phyloP scores from a whole-genome alignment of 768 basidiomycete species.

The Phanerochaete sordida region DNA sequence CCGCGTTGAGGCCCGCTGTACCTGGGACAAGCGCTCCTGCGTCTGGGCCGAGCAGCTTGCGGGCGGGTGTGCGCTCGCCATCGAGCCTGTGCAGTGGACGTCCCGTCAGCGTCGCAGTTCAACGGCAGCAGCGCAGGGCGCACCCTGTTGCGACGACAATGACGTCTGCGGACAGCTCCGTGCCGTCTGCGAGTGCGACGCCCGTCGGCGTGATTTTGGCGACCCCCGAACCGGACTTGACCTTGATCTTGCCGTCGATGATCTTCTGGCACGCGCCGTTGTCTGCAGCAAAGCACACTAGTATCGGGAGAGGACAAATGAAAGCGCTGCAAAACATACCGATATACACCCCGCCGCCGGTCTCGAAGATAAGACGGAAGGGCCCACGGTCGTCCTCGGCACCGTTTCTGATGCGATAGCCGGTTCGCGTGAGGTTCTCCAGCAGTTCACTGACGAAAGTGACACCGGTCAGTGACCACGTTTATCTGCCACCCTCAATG shows the following conservation, averaged over 20 bases:
- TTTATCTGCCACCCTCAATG: too few relatives aligned
- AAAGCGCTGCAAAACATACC: slow-evolving; percentile 34
- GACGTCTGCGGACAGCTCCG: slow-evolving; percentile 22
- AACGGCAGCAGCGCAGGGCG: too few relatives aligned
- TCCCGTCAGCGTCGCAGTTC: too few relatives aligned
- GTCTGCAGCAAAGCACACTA: too few relatives aligned
- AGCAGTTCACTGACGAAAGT: slow-evolving; percentile 38
- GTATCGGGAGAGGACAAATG: too few relatives aligned
- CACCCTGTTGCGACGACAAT: slow-evolving; percentile 25
- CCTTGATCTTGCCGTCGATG: slow-evolving; percentile 46
- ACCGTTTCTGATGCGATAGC: slow-evolving; percentile 54
- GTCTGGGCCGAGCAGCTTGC: too few relatives aligned
- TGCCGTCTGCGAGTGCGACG: slow-evolving; percentile 20
- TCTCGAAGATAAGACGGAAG: slow-evolving; percentile 32
- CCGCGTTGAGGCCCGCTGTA: too few relatives aligned
- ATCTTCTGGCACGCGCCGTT: slow-evolving; percentile 42
- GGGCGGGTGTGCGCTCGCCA: too few relatives aligned
- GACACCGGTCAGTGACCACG: too few relatives aligned
- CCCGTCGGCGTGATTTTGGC: slow-evolving; percentile 25
- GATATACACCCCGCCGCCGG: slow-evolving; percentile 37
- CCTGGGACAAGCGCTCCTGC: too few relatives aligned
- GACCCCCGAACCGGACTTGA: slow-evolving; percentile 37
- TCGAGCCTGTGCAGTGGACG: too few relatives aligned
- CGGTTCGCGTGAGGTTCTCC: slow-evolving; percentile 50
- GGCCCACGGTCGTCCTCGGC: slow-evolving; percentile 48